These are phyloP conservation scores for Calocera viscosa DNA, from an alignment of 768 basidiomycete genomes.

Conservation along the genomic window DNA sequence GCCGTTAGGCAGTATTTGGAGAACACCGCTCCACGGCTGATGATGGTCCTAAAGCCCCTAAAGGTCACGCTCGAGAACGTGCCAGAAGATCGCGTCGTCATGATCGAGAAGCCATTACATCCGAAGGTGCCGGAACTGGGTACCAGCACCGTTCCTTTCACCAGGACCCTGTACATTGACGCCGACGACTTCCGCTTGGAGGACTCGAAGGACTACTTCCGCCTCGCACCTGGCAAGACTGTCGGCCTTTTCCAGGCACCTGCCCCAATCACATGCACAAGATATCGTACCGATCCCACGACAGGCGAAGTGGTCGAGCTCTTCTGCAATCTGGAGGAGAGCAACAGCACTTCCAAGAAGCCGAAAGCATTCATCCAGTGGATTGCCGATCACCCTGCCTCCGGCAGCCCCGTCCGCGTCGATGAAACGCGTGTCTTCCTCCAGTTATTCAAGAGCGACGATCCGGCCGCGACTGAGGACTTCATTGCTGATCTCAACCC, in stretches of 20 bases:
- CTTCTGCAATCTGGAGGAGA: slow-evolving; percentile 61
- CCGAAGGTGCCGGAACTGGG: slow-evolving; percentile 88
- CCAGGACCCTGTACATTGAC: slow-evolving; percentile 83
- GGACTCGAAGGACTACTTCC: slow-evolving; percentile 92
- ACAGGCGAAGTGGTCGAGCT: slow-evolving; percentile 71
- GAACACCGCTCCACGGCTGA: slow-evolving; percentile 68
- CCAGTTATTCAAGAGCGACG: slow-evolving; percentile 86
- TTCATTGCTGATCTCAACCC: slow-evolving; percentile 74
- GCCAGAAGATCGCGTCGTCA: slow-evolving; percentile 66
- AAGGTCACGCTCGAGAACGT: slow-evolving; percentile 88
- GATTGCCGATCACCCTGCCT: slow-evolving; percentile 74
- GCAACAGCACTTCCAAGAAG: slow-evolving; percentile 40
- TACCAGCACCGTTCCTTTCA: slow-evolving; percentile 67
- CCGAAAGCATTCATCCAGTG: slow-evolving; percentile 94
- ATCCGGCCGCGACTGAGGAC: slow-evolving; percentile 60
- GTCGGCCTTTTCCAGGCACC: slow-evolving; percentile 94
- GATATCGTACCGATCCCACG: slow-evolving; percentile 60
- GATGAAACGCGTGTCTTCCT: slow-evolving; percentile 89
- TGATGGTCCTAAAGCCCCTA: slow-evolving; percentile 83
- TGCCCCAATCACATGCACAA: slow-evolving; percentile 83
- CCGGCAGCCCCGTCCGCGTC: slow-evolving; percentile 69
- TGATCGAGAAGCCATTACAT: slow-evolving; percentile 84
- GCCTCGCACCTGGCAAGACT: slow-evolving; percentile 92
- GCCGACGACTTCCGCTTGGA: slow-evolving; percentile 81
- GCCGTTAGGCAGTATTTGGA: slow-evolving; percentile 81